phyloP scores from a whole-genome alignment of 2,329 filamentous ascomycete genomes.

The Fusarium sp. region DNA sequence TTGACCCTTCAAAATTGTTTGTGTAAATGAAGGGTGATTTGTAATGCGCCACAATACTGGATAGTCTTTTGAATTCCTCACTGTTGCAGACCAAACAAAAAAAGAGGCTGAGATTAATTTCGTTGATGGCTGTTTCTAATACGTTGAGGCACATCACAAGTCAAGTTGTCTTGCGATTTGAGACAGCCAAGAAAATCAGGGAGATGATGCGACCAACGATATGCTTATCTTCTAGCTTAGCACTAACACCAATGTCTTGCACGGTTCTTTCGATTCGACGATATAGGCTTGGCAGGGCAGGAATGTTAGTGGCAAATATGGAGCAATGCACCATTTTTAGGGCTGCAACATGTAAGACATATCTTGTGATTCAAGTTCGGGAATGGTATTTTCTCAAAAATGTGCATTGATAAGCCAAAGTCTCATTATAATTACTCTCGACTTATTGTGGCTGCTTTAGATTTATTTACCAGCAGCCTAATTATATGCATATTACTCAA shows the following conservation, averaged over 20 bases:
- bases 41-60: background rate
- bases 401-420: background rate
- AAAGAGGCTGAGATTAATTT: background rate
- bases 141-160: background rate
- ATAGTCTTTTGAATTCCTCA: background rate
- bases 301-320: background rate
- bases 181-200: conserved; percentile 2
- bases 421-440: background rate
- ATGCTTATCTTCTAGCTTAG: background rate
- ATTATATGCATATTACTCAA: background rate
- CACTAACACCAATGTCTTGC: background rate
- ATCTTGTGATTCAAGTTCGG: too few species aligned
- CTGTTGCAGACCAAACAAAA: background rate
- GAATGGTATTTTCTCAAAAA: background rate
- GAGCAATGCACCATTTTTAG: background rate
- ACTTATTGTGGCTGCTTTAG: background rate
- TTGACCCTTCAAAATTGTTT: background rate
- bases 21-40: background rate
- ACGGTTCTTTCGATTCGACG: background rate
- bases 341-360: background rate
- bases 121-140: too few species aligned
- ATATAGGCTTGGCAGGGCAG: background rate
- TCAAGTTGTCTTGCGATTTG: too few species aligned
- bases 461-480: background rate
- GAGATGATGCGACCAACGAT: background rate